These are phyloP conservation scores for Tieghemostelium lacteum DNA, from an alignment of 78 protist species.

Conservation along the genomic window DNA sequence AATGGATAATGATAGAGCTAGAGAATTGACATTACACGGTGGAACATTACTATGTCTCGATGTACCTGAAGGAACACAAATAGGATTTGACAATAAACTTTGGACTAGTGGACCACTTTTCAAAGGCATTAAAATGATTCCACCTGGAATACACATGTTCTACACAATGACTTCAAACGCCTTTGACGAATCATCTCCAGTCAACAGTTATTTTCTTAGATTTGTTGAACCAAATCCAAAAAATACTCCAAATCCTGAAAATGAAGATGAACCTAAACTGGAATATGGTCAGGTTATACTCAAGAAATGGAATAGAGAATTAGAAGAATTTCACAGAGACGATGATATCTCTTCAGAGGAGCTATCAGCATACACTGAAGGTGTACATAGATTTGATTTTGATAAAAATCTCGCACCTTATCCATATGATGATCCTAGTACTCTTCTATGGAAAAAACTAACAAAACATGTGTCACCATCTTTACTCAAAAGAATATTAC, in stretches of 20 bases:
- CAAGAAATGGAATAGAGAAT: constrained; percentile 21
- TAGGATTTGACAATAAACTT: constrained; percentile 21
- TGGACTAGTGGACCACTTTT: constrained; percentile 27
- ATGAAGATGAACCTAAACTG: neutral
- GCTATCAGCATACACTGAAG: neutral
- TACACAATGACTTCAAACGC: constrained; percentile 16
- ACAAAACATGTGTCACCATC: constrained; percentile 14
- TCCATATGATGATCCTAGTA: constrained; percentile 24
- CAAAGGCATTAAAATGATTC: constrained; percentile 74
- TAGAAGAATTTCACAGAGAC: constrained; percentile 28
- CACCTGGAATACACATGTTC: constrained; percentile 60
- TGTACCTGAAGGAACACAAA: constrained; percentile 58
- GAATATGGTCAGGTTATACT: constrained; percentile 13
- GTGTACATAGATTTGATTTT: constrained; percentile 35
- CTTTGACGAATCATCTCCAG: neutral
- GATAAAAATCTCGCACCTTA: constrained; percentile 62
- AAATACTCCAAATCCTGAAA: neutral
- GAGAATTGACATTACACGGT: constrained; percentile 4
- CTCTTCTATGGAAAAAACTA: constrained; percentile 29
- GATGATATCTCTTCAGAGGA: neutral
- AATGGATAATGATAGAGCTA: too few relatives aligned
- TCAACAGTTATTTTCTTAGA: constrained; percentile 11
- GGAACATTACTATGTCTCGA: constrained; percentile 37
- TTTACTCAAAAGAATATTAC: constrained; percentile 8
- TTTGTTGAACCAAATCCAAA: neutral